Base-by-base conservation (phyloP, 176 grass and related monocot genomes). In the Guadua angustifolia region DNA sequence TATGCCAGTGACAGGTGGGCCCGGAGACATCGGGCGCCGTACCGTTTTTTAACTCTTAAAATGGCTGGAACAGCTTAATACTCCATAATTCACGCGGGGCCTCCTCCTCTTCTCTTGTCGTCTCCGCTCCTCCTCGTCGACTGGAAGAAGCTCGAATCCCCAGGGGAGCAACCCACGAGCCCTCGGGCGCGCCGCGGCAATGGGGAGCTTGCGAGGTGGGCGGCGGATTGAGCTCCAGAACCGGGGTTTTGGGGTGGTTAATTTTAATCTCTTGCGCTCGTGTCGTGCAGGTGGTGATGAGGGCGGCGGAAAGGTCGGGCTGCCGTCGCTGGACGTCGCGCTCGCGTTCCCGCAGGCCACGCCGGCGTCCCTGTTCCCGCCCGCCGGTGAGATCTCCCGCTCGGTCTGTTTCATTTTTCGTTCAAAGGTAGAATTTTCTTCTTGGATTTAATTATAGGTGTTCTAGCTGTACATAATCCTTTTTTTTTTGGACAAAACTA, bases 301-400 rank as follows among this genome's bases (percentile, higher is more conserved):
- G 29, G 65, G 15, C 22, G 77, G 45, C 57, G 66, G 21, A 16
- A 87, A 92, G 73, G 87, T 92, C 19, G 88, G 93, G 15, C 75
- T 92, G 33, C 90, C 90, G 50, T 79, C 93, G 47, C 36, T 92
- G 47, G 90, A 95, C 13, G 49, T 36, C 35, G 63, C 79, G 47
- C 49, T 79, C 58, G 90, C 90, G 45, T 95, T 95, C 78, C 90
- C 83, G 84, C 90, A 92, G 77, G 90, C 85, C 45, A 92, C 90
- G 22, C 88, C 93, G 78, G 93, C 88, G 56, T 92, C 93, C 9
- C 13, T 88, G 35, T 95, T 95, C 84, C 93, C 90, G 3, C 79
- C 88, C 24, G 32, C 85, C 73, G 88, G 93, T 90, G 63, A 90
- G 74, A 38, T 33, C 45, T 7, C 56, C 32, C 47, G 21, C 50